Conservation (phyloP, 495 filamentous ascomycete species). For the Penicillium antarcticum region DNA sequence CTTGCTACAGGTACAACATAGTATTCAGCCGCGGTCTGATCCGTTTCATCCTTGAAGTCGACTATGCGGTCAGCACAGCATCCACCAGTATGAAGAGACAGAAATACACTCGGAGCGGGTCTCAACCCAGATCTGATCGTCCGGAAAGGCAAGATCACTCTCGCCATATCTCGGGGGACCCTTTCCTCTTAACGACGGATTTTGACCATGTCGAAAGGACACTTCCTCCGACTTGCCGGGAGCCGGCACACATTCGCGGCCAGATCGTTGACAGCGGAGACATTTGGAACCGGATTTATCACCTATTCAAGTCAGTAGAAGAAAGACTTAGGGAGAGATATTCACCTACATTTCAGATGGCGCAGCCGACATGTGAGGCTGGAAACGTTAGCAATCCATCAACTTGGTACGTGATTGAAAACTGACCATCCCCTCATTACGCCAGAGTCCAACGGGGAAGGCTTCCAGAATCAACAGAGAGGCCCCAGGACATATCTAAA, state of each 20-base stretch:
- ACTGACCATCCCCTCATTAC: constrained; percentile 49
- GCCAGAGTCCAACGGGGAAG: constrained; percentile 18
- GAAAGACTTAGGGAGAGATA: background rate
- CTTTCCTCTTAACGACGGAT: constrained; percentile 37
- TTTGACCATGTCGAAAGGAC: constrained; percentile 44
- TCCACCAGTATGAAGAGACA: background rate
- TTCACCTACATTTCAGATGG: constrained; percentile 42
- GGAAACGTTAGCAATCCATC: constrained; percentile 3
- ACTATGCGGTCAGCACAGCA: constrained; percentile 17
- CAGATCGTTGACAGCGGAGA: constrained; percentile 42
- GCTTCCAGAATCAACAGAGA: constrained; percentile 24
- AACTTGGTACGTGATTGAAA: background rate
- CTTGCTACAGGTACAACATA: constrained; percentile 26
- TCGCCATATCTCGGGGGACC: constrained; percentile 44
- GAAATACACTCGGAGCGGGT: constrained; percentile 31
- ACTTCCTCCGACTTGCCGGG: constrained; percentile 40
- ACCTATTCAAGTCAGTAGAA: constrained; percentile 21
- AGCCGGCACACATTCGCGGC: constrained; percentile 39
- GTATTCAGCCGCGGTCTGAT: constrained; percentile 41
- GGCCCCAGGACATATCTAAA: constrained; percentile 15
- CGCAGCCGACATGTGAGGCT: constrained; percentile 47
- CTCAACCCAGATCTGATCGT: constrained; percentile 37
- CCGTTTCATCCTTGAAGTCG: constrained; percentile 42
- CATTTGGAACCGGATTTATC: constrained; percentile 41
- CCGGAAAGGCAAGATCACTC: constrained; percentile 38